Conservation (phyloP, 345 rosid species). For the Conringia planisiliqua region DNA sequence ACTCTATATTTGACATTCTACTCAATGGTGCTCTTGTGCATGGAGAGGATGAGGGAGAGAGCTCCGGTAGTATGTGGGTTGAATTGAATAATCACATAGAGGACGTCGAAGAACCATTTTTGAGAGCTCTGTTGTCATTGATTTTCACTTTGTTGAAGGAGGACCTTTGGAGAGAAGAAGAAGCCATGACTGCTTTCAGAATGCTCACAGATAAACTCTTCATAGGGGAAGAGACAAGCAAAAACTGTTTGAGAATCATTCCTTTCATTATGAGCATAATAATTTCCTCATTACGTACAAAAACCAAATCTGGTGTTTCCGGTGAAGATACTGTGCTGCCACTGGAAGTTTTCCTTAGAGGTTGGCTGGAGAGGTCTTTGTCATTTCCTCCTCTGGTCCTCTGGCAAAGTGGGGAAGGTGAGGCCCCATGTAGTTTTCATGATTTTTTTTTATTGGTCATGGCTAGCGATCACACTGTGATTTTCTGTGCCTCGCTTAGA, state of each 20-base stretch:
- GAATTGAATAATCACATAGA: conserved; percentile 44
- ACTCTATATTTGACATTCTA: conserved; percentile 65
- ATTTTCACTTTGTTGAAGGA: conserved; percentile 60
- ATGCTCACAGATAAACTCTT: conserved; percentile 61
- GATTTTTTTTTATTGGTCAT: not conserved
- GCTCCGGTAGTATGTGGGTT: conserved; percentile 42
- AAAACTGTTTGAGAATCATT: conserved; percentile 65
- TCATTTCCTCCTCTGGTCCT: conserved; percentile 66
- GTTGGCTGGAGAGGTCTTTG: conserved; percentile 68
- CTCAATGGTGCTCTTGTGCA: conserved; percentile 79
- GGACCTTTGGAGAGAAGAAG: conserved; percentile 59
- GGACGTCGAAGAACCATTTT: conserved; percentile 63
- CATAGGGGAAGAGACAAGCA: conserved; percentile 65
- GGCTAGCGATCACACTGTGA: conserved; percentile 9
- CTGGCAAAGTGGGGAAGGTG: conserved; percentile 68
- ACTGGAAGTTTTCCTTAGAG: conserved; percentile 46
- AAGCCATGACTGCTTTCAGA: conserved; percentile 59
- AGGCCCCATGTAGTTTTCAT: not conserved
- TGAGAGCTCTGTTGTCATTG: conserved; percentile 76
- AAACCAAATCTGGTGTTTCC: conserved; percentile 35
- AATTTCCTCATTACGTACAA: conserved; percentile 44
- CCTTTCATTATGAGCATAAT: conserved; percentile 58
- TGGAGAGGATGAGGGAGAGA: conserved; percentile 40
- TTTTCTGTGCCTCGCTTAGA: not conserved
- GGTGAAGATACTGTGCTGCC: conserved; percentile 28